Conservation (phyloP, 1,284 basidiomycete species). For the Mrakiaceae sp. region DNA sequence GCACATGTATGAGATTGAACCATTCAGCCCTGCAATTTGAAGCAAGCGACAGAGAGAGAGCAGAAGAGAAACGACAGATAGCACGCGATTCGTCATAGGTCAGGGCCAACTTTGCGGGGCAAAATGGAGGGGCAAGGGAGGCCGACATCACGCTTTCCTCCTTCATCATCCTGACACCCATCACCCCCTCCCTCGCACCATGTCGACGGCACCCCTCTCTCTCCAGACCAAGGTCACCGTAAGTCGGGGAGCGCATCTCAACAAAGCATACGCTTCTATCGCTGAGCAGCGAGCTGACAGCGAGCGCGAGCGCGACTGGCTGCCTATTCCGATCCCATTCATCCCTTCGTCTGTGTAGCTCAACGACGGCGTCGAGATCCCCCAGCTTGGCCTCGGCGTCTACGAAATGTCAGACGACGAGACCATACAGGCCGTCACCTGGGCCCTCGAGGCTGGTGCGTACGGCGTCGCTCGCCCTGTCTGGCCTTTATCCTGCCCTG, state of each 20-base stretch:
- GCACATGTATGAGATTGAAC: too few species aligned
- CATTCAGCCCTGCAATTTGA: too few species aligned
- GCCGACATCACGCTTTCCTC: too few species aligned
- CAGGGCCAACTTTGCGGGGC: too few species aligned
- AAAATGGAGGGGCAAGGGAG: too few species aligned
- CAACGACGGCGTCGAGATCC: conserved; percentile 51
- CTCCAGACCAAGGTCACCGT: background rate
- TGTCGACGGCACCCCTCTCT: background rate
- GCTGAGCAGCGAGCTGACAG: background rate
- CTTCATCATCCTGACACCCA: too few species aligned
- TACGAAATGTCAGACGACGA: conserved; percentile 53
- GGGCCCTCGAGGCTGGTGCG: conserved; percentile 48
- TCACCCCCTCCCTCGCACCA: too few species aligned
- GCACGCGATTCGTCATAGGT: too few species aligned
- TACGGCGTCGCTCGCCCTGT: conserved; percentile 2
- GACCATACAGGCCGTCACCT: conserved; percentile 47
- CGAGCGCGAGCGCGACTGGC: background rate
- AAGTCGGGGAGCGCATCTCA: background rate
- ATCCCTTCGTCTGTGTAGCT: conserved; percentile 35
- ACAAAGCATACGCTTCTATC: background rate
- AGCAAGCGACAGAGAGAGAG: too few species aligned
- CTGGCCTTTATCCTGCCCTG: conserved; percentile 2
- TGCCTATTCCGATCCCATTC: background rate
- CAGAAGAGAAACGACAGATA: too few species aligned
- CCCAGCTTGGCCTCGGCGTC: conserved; percentile 57